Percentiles rank a stretch among this genome's conserved stretches.
Conservation (phyloP, 768 basidiomycete genomes). For the Mycena vulgaris region DNA sequence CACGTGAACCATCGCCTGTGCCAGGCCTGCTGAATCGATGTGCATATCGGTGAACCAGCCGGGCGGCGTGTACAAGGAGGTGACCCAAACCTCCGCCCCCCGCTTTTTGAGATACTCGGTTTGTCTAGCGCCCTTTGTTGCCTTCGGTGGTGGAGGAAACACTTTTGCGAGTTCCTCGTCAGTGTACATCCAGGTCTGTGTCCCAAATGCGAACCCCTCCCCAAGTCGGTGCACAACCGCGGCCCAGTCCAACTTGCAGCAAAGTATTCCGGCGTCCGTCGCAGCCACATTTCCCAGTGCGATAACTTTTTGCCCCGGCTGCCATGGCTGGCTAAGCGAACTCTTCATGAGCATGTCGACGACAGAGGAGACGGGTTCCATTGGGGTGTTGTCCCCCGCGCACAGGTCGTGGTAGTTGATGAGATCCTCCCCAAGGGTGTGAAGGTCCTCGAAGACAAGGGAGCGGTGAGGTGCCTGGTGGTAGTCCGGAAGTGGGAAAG, state of each 20-base stretch:
- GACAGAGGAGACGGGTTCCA: background rate
- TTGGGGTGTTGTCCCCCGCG: background rate
- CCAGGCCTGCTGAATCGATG: no score
- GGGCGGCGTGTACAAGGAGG: background rate
- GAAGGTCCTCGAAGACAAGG: background rate
- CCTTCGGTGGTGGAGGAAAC: background rate
- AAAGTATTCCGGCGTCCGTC: no score
- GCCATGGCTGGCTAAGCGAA: background rate
- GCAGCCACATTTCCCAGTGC: no score
- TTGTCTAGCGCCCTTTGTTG: background rate
- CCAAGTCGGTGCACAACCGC: background rate
- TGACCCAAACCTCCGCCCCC: background rate
- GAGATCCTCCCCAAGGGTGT: background rate
- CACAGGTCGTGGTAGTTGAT: background rate
- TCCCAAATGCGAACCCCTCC: background rate
- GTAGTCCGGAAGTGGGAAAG: background rate
- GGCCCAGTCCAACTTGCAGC: no score
- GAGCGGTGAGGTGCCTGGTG: background rate
- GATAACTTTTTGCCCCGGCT: no score
- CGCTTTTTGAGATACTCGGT: background rate
- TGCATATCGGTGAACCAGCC: no score
- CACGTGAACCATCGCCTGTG: no score
- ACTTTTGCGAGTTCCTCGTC: background rate
- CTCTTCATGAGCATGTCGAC: background rate
- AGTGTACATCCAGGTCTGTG: background rate